Base-by-base conservation (phyloP, 148 eudicot genomes). In the Vaccinium darrowii region DNA sequence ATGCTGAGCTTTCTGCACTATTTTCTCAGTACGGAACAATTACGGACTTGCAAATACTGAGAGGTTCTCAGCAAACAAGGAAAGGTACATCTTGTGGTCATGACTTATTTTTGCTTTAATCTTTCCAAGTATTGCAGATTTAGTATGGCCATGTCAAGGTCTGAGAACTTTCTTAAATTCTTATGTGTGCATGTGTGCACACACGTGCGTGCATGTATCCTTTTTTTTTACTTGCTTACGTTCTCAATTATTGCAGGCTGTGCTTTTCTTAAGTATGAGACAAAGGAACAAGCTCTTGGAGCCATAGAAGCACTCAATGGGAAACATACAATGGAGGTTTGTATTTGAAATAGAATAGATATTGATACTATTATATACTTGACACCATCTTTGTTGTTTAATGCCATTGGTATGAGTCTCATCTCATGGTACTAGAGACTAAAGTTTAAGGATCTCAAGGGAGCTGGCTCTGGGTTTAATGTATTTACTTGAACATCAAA, bases 51-150 rank as follows among this genome's bases (percentile, higher is more conserved):
- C 99, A 97, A 91, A 89, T 97, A 86, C 88, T 97, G 84, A 93
- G 98, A 84, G 99, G 99, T 77, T 91, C 99, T 81, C 96, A 92
- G 84, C 98, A 95, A 87, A 97, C 99, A 47, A 95, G 95, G 92
- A 97, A 94, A 97, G 99, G 98, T 93, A 74, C 75, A 84, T 76
- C 10, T 84, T n/a, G 16, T 67, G 52, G n/a, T 25, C 27, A 3
- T 57, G 78, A 43, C 56, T 80, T 60, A 47, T 62, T 76, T 56
- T n/a, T 49, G 36, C 30, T 81, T 82, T 30, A 33, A 47, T 71
- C 21, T 50, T 53, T 81, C 13, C 7, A 65, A n/a, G 60, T 39
- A n/a, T 58, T 81, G 23, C 49, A 63, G 56, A 57, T 71, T 54
- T 53, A 54, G 54, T 81, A 39, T 60, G 62, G 81, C 54, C 52